phyloP scores from a whole-genome alignment of 345 rosid genomes.

The Linum trigynum region DNA sequence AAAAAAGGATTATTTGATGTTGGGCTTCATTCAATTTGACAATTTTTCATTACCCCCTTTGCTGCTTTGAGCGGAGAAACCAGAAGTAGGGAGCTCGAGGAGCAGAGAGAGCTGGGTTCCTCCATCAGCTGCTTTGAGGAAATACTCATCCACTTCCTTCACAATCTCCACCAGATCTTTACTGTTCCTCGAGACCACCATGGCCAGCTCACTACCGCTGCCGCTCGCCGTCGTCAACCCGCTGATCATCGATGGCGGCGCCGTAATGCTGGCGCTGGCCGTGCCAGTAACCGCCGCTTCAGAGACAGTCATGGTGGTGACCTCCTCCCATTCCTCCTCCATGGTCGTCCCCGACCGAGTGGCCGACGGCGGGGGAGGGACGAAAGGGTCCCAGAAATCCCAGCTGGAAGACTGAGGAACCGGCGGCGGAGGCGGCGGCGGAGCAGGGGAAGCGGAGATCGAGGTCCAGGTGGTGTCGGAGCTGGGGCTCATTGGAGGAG shows the following conservation, averaged over 20 bases:
- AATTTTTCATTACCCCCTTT: neutral
- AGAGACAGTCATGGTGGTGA: slow-evolving; percentile 29
- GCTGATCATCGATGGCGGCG: slow-evolving; percentile 43
- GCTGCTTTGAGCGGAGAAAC: slow-evolving; percentile 35
- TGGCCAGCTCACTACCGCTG: slow-evolving; percentile 54
- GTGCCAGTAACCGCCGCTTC: slow-evolving; percentile 18
- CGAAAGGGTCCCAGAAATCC: slow-evolving; percentile 96
- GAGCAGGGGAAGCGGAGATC: slow-evolving; percentile 27
- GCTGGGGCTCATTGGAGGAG: slow-evolving; percentile 65
- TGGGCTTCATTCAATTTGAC: too few species aligned
- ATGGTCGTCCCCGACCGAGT: slow-evolving; percentile 31
- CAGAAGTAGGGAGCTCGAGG: slow-evolving; percentile 52
- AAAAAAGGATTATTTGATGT: neutral
- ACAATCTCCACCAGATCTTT: slow-evolving; percentile 82
- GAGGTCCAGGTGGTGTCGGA: slow-evolving; percentile 74
- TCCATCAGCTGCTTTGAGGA: slow-evolving; percentile 68
- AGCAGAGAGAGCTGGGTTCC: slow-evolving; percentile 57
- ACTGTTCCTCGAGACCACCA: slow-evolving; percentile 68
- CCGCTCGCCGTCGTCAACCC: slow-evolving; percentile 38
- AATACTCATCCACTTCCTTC: slow-evolving; percentile 89
- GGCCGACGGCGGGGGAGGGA: slow-evolving; percentile 28
- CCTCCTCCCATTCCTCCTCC: slow-evolving; percentile 80
- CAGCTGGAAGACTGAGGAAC: slow-evolving; percentile 59
- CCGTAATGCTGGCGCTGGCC: slow-evolving; percentile 33
- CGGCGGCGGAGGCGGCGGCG: slow-evolving; percentile 59